A percentile compares a stretch with the other conserved stretches of the same genome.
Conservation (phyloP, 441 rosid species). For the Euphorbia schlechtendalii region DNA sequence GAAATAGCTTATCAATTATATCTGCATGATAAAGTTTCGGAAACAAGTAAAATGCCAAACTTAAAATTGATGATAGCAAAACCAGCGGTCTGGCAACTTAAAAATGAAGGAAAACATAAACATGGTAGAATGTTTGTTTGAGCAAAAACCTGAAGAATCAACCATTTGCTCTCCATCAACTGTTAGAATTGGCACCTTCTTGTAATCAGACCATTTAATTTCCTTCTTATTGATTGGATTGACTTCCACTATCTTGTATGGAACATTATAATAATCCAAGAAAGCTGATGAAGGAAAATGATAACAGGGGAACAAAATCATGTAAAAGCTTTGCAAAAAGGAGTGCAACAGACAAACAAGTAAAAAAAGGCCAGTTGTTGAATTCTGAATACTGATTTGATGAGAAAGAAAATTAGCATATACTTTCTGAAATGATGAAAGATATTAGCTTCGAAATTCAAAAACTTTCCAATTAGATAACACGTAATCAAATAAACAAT, state of each 20-base stretch:
- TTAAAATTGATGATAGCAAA: neutral
- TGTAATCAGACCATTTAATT: constrained; percentile 91
- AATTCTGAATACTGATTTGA: neutral
- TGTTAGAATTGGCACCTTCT: constrained; percentile 81
- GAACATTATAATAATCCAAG: constrained; percentile 73
- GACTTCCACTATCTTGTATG: constrained; percentile 90
- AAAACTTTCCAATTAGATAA: neutral
- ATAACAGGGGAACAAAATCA: neutral
- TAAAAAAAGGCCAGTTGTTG: neutral
- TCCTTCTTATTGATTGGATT: constrained; percentile 83
- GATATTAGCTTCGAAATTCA: neutral
- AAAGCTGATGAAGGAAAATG: constrained; percentile 42
- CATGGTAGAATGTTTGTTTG: neutral
- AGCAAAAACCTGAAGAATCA: constrained; percentile 76
- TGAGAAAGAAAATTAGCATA: neutral
- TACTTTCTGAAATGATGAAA: neutral
- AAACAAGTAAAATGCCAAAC: neutral
- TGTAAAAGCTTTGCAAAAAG: neutral
- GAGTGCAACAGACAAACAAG: neutral
- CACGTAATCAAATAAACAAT: neutral
- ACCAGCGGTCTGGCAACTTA: neutral
- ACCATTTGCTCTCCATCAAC: constrained; percentile 81
- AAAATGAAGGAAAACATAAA: neutral
- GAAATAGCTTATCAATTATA: constrained; percentile 55
- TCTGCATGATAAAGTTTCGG: constrained; percentile 33